Evolutionary conservation across 129 eudicot genomes (phyloP).

Genomic region (Helichrysum umbraculigerum): DNA sequence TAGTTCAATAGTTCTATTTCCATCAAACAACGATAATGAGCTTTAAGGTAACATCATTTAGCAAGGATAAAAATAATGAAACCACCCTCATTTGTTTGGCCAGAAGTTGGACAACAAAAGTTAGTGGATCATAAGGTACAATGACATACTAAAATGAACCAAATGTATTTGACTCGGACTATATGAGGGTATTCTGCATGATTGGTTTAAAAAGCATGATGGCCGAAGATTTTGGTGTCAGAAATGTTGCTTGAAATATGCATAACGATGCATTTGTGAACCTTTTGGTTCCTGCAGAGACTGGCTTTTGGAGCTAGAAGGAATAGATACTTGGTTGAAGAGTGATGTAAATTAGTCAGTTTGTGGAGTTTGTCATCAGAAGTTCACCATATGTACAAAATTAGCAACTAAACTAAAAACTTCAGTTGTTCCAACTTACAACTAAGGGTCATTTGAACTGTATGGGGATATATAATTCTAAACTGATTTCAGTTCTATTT

Average conservation of each 20-base stretch:
- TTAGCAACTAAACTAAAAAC: background rate
- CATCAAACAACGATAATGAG: background rate
- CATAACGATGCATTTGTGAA: conserved; percentile 15
- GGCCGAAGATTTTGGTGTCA: background rate
- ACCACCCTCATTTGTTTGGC: background rate
- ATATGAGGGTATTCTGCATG: background rate
- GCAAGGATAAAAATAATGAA: background rate
- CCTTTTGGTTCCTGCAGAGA: conserved; percentile 46
- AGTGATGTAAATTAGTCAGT: conserved; percentile 32
- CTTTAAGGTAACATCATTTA: background rate
- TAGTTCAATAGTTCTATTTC: too few relatives aligned
- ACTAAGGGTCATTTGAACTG: background rate
- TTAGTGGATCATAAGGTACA: background rate
- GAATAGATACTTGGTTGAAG: conserved; percentile 82
- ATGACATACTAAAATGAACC: background rate
- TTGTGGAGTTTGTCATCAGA: background rate
- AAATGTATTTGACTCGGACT: background rate
- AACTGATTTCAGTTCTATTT: background rate
- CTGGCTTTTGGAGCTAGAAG: conserved; percentile 95
- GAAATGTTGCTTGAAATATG: conserved; percentile 5
- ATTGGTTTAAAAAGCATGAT: background rate
- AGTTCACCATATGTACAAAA: too few relatives aligned
- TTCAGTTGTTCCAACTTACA: background rate
- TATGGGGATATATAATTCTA: background rate
- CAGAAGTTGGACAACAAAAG: background rate